Percentiles rank a stretch among this genome's conserved stretches.
These are phyloP conservation scores for Tolypocladium pustulatum DNA, from an alignment of 2,329 filamentous ascomycete species.

Conservation along the genomic window DNA sequence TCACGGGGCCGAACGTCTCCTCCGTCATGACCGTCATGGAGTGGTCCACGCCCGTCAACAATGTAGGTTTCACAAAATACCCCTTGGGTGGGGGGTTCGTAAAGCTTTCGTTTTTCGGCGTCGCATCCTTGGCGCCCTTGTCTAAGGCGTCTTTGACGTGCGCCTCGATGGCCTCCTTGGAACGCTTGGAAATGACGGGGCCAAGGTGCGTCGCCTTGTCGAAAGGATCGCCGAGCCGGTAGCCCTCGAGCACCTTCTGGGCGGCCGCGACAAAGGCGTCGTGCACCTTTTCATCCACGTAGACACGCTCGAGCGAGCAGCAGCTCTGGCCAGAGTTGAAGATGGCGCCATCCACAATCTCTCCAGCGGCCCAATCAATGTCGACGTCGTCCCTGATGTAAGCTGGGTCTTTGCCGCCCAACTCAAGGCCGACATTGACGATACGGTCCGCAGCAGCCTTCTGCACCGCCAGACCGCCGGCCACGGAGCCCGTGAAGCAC, in stretches of 20 bases:
- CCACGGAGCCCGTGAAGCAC: conserved; percentile 90
- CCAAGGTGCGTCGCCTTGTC: conserved; percentile 73
- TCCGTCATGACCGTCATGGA: conserved; percentile 83
- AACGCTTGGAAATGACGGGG: conserved; percentile 74
- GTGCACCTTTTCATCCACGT: conserved; percentile 77
- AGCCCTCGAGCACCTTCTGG: conserved; percentile 69
- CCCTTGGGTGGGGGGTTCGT: conserved; percentile 61
- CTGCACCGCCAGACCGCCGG: conserved; percentile 77
- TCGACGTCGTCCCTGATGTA: conserved; percentile 84
- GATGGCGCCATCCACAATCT: conserved; percentile 90
- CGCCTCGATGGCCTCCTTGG: conserved; percentile 63
- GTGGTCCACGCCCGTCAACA: conserved; percentile 71
- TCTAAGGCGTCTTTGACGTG: conserved; percentile 75
- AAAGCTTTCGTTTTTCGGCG: conserved; percentile 74
- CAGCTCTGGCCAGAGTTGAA: conserved; percentile 99
- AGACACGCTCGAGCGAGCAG: conserved; percentile 85
- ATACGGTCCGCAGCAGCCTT: conserved; percentile 75
- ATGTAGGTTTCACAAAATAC: conserved; percentile 80
- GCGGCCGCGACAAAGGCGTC: conserved; percentile 71
- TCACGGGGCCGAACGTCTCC: conserved; percentile 90
- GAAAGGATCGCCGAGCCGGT: conserved; percentile 81
- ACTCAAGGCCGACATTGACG: conserved; percentile 77
- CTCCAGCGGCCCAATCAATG: conserved; percentile 79
- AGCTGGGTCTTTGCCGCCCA: conserved; percentile 90
- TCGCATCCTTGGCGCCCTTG: conserved; percentile 76